phyloP scores from a whole-genome alignment of 331 rosid species.

The Erythrophleum ivorense region DNA sequence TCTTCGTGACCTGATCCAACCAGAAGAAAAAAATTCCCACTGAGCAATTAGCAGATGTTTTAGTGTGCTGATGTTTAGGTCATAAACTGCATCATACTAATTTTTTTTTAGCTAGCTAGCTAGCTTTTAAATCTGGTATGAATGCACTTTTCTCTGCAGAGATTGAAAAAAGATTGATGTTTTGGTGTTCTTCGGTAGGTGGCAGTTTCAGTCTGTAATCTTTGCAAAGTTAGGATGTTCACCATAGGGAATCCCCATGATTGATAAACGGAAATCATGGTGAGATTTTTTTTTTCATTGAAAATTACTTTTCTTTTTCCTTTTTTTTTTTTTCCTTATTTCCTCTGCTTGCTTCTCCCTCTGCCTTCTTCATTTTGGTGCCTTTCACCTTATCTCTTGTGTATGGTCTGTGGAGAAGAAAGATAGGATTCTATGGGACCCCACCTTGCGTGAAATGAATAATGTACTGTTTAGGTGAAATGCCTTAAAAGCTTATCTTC shows the following conservation, averaged over 20 bases:
- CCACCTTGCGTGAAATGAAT: background rate
- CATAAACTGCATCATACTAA: constrained; percentile 36
- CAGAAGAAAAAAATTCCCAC: background rate
- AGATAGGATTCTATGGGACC: constrained; percentile 22
- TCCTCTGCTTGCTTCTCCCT: constrained; percentile 2
- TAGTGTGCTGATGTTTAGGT: constrained; percentile 50
- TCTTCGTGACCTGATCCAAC: constrained; percentile 41
- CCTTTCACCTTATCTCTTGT: background rate
- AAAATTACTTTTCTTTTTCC: background rate
- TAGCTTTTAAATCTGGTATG: constrained; percentile 44
- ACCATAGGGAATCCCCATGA: constrained; percentile 74
- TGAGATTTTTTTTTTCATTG: constrained; percentile 58
- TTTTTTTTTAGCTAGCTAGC: background rate
- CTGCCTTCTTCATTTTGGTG: background rate
- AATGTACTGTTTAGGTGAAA: background rate
- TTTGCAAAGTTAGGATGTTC: constrained; percentile 17
- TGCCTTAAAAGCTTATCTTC: background rate
- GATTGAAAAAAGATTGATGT: background rate
- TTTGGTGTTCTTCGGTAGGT: constrained; percentile 36
- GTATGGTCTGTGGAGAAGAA: background rate
- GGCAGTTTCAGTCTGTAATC: constrained; percentile 31
- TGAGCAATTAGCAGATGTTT: constrained; percentile 47
- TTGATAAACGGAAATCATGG: constrained; percentile 57
- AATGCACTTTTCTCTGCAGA: constrained; percentile 39
- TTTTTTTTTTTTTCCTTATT: background rate